Conservation (phyloP, 441 rosid species). For the Metrosideros polymorpha region DNA sequence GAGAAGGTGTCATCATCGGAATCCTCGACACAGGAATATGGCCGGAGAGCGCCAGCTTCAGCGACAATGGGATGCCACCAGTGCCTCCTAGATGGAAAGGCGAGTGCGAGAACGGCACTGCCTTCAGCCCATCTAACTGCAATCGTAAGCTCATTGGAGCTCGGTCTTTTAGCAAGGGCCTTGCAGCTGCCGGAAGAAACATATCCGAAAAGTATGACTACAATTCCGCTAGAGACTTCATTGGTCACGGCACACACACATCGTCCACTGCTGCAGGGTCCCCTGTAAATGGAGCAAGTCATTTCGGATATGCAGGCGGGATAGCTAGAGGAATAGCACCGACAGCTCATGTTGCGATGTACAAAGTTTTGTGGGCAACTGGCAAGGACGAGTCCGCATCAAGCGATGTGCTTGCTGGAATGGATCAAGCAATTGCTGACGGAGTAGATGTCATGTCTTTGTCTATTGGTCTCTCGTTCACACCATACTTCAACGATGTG, state of each 20-base stretch:
- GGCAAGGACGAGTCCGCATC: neutral
- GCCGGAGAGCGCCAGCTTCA: slow-evolving; percentile 42
- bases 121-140: slow-evolving; percentile 17
- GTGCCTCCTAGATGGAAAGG: slow-evolving; percentile 40
- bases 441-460: slow-evolving; percentile 23
- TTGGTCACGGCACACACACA: slow-evolving; percentile 42
- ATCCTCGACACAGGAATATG: slow-evolving; percentile 29
- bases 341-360: slow-evolving; percentile 18
- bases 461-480: slow-evolving; percentile 8
- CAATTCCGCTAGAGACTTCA: slow-evolving; percentile 26
- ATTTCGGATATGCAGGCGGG: slow-evolving; percentile 19
- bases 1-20: slow-evolving; percentile 20
- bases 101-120: slow-evolving; percentile 25
- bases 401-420: slow-evolving; percentile 18
- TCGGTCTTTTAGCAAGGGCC: slow-evolving; percentile 17
- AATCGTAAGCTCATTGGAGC: slow-evolving; percentile 31
- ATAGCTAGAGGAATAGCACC: slow-evolving; percentile 22
- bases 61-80: slow-evolving; percentile 27
- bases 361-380: slow-evolving; percentile 12
- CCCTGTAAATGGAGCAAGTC: neutral
- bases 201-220: neutral
- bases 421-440: slow-evolving; percentile 26
- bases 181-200: slow-evolving; percentile 11
- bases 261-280: slow-evolving; percentile 45
- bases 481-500: slow-evolving; percentile 8